Evolutionary conservation across 176 grass and related monocot genomes (phyloP).

Genomic region (Raddia guianensis): DNA sequence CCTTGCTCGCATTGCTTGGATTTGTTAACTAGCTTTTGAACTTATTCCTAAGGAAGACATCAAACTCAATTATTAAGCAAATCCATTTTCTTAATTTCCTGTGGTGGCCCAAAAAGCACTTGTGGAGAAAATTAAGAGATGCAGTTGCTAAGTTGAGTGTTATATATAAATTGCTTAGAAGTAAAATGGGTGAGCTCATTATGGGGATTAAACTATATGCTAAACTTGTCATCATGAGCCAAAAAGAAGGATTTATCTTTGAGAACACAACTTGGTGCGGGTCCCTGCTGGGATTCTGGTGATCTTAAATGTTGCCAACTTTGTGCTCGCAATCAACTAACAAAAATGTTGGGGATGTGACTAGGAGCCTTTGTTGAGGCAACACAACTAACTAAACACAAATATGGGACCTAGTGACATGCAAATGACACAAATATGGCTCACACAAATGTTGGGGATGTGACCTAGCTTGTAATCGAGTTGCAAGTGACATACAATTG

Average conservation of each 20-base stretch:
- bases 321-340: constrained; percentile 72
- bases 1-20: constrained; percentile 73
- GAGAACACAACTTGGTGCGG: constrained; percentile 76
- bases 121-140: constrained; percentile 55
- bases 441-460: no score
- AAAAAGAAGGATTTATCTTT: constrained; percentile 78
- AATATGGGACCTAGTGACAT: constrained; percentile 44
- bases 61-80: constrained; percentile 81
- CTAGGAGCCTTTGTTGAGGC: constrained; percentile 44
- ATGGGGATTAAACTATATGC: constrained; percentile 53
- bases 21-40: constrained; percentile 79
- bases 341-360: constrained; percentile 50
- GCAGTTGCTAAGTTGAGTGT: constrained; percentile 60
- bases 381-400: constrained; percentile 45
- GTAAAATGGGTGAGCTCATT: constrained; percentile 76
- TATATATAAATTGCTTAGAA: constrained; percentile 33
- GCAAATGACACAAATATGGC: background rate
- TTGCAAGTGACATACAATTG: constrained; percentile 34
- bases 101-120: constrained; percentile 62
- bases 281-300: constrained; percentile 67
- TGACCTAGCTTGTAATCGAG: constrained; percentile 40
- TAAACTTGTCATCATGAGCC: constrained; percentile 70
- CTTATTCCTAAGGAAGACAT: constrained; percentile 74
- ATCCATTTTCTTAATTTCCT: constrained; percentile 45
- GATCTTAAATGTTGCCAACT: constrained; percentile 93